A percentile compares a stretch with the other conserved stretches of the same genome.
Conservation (phyloP, 2,329 filamentous ascomycete species). For the Pseudogymnoascus sp. region DNA sequence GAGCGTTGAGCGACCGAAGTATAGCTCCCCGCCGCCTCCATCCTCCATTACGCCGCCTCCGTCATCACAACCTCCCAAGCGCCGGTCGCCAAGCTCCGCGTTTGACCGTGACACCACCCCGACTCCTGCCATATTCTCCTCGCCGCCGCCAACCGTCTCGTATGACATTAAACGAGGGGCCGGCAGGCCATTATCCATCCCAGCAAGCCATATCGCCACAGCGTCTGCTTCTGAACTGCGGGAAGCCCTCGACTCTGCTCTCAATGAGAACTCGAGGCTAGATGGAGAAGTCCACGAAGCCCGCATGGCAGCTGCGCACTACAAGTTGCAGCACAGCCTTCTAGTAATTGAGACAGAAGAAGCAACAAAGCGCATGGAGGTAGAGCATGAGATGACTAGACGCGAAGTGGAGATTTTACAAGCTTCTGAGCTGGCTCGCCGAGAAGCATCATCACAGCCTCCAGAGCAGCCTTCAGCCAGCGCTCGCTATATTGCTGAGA, state of each 20-base stretch:
- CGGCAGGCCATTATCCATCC: neutral
- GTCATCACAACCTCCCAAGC: conserved; percentile 47
- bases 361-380: conserved; percentile 75
- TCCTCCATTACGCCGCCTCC: conserved; percentile 54
- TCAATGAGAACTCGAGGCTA: conserved; percentile 51
- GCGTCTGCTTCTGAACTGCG: conserved; percentile 51
- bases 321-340: conserved; percentile 83
- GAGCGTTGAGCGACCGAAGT: conserved; percentile 11
- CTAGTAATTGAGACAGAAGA: conserved; percentile 78
- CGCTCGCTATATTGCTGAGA: conserved; percentile 47
- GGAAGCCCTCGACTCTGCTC: conserved; percentile 46
- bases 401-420: conserved; percentile 81
- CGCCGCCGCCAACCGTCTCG: conserved; percentile 23
- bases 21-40: conserved; percentile 35
- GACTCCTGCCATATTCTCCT: conserved; percentile 20
- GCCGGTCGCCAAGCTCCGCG: conserved; percentile 1
- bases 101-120: conserved; percentile 17
- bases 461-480: conserved; percentile 43
- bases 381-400: conserved; percentile 87
- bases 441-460: conserved; percentile 37
- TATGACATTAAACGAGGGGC: conserved; percentile 21
- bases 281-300: conserved; percentile 46
- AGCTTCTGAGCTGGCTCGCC: conserved; percentile 61
- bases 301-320: conserved; percentile 80
- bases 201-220: conserved; percentile 43